Evolutionary conservation across 1,284 basidiomycete species (phyloP).

Genomic region (Erythrobasidium hasegawianum): DNA sequence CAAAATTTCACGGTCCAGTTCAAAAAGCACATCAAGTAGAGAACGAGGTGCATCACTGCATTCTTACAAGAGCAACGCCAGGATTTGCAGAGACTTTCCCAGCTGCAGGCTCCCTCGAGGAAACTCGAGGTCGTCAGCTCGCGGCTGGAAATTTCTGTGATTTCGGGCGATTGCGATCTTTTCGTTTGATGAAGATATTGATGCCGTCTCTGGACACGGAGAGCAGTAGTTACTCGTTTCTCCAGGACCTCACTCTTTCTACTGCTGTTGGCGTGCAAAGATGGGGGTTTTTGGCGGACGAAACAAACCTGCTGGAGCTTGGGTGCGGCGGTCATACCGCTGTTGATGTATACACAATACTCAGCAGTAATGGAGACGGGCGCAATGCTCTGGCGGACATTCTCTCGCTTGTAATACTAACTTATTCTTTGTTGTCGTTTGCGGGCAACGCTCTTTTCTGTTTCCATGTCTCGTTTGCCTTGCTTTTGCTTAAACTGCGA

Average conservation of each 20-base stretch:
- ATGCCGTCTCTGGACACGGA: conserved; percentile 33
- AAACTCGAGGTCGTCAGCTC: neutral
- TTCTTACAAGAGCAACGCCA: too few relatives aligned
- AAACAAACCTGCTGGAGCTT: conserved; percentile 13
- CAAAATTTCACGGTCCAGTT: conserved; percentile 28
- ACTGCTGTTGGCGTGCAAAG: neutral
- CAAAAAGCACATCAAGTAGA: conserved; percentile 35
- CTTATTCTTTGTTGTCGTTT: neutral
- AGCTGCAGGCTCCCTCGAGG: neutral
- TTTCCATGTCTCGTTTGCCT: neutral
- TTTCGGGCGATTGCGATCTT: neutral
- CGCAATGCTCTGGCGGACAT: conserved; percentile 35
- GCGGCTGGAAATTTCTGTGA: neutral
- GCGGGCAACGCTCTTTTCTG: neutral
- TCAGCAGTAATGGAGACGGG: conserved; percentile 9
- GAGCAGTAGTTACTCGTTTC: conserved; percentile 4
- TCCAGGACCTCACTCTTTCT: neutral
- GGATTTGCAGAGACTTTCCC: neutral
- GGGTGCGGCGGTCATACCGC: conserved; percentile 31
- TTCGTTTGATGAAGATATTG: conserved; percentile 22
- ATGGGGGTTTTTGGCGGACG: neutral
- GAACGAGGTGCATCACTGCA: conserved; percentile 10
- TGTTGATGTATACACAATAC: neutral
- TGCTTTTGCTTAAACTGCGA: neutral
- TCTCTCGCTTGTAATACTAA: neutral